phyloP scores from a whole-genome alignment of 148 eudicot genomes.

The Fagopyrum tataricum region DNA sequence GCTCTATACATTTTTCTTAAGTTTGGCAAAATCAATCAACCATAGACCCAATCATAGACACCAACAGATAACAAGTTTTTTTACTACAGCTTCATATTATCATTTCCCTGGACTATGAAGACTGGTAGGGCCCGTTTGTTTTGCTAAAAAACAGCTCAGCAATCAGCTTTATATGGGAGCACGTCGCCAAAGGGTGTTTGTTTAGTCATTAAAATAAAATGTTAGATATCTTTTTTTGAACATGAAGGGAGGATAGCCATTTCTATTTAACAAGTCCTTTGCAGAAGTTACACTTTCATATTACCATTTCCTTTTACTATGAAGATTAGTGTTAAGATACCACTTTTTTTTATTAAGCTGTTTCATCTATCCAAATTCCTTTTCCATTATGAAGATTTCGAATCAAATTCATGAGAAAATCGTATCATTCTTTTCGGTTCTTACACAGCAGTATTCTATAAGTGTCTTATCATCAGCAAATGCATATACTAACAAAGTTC shows the following conservation, averaged over 20 bases:
- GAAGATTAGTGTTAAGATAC: background rate
- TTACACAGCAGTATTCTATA: background rate
- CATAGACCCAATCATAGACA: no score
- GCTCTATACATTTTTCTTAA: background rate
- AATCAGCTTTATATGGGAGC: no score
- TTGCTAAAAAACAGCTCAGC: no score
- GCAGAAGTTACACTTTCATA: background rate
- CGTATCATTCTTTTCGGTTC: background rate
- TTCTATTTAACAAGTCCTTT: background rate
- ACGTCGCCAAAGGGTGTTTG: no score
- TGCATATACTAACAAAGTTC: background rate
- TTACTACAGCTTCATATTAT: no score
- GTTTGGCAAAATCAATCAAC: background rate
- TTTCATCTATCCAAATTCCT: background rate
- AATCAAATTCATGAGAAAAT: background rate
- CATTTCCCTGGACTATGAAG: no score
- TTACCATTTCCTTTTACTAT: background rate
- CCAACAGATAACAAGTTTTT: no score
- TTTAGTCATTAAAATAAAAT: no score
- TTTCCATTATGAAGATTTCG: background rate
- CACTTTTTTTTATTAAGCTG: background rate
- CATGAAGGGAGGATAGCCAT: no score
- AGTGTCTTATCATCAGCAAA: background rate
- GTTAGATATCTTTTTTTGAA: no score
- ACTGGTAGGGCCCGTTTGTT: no score